Evolutionary conservation across 75 land plant genomes (phyloP).

Genomic region (Chamaecyparis obtusa): DNA sequence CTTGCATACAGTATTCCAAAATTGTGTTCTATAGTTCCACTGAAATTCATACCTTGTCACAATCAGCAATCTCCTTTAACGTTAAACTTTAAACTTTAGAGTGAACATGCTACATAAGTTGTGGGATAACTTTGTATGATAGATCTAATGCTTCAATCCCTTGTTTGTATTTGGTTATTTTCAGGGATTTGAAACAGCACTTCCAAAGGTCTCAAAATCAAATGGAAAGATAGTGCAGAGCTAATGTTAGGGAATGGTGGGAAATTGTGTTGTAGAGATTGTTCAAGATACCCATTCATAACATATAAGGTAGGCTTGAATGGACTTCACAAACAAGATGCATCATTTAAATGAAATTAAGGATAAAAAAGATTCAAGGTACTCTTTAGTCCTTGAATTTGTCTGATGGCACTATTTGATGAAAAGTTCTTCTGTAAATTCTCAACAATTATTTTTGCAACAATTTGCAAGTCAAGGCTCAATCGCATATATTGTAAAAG

Average conservation of each 20-base stretch:
- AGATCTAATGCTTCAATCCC: neutral
- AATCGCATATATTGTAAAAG: too few species aligned
- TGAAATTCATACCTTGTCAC: neutral
- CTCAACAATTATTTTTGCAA: neutral
- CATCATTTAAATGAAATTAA: neutral
- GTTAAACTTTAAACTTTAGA: constrained; percentile 29
- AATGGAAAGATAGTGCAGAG: constrained; percentile 36
- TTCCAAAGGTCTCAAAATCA: constrained; percentile 30
- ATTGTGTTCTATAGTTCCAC: neutral
- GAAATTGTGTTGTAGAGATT: constrained; percentile 28
- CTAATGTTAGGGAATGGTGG: constrained; percentile 45
- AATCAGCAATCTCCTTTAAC: neutral
- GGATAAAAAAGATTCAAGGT: neutral
- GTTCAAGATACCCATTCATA: neutral
- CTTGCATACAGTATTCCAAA: neutral
- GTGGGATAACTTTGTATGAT: neutral
- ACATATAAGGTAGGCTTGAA: neutral
- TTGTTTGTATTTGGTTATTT: neutral
- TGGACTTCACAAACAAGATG: neutral
- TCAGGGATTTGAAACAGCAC: constrained; percentile 42
- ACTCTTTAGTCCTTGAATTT: neutral
- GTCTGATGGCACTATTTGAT: neutral
- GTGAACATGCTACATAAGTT: neutral
- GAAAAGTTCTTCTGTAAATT: constrained; percentile 4
- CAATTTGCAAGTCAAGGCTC: neutral